These are phyloP conservation scores for Fusarium poae DNA, from an alignment of 2,329 filamentous ascomycete species.

Conservation along the genomic window DNA sequence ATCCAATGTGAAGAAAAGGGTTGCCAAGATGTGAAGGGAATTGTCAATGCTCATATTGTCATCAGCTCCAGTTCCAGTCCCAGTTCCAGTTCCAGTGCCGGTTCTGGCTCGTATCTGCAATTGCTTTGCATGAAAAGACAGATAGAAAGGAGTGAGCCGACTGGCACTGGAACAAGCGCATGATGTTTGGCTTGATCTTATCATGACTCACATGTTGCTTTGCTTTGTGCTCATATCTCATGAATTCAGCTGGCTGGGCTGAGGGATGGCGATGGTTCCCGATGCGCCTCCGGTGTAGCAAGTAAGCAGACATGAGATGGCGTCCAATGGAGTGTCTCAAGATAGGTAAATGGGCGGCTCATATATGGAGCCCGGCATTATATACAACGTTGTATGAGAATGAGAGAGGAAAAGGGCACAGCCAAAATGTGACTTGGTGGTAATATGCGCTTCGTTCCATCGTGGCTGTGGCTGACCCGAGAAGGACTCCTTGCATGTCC, in stretches of 20 bases:
- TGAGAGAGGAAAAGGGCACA: background rate
- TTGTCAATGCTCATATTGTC: slow-evolving; percentile 11
- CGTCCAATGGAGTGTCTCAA: slow-evolving; percentile 9
- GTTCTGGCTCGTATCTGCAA: slow-evolving; percentile 35
- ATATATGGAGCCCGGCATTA: slow-evolving; percentile 3
- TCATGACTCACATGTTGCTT: slow-evolving; percentile 10
- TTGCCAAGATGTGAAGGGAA: slow-evolving; percentile 12
- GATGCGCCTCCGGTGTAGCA: background rate
- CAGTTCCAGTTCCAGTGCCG: background rate
- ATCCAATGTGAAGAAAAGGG: slow-evolving; percentile 5
- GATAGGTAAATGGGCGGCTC: slow-evolving; percentile 1
- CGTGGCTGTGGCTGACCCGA: slow-evolving; percentile 42
- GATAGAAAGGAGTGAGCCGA: slow-evolving; percentile 11
- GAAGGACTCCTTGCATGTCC: slow-evolving; percentile 34
- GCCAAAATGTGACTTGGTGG: background rate
- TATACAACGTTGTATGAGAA: slow-evolving; percentile 36
- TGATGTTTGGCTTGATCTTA: slow-evolving; percentile 15
- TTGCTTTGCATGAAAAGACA: slow-evolving; percentile 1
- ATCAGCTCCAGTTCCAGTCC: slow-evolving; percentile 2
- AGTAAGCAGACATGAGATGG: slow-evolving; percentile 16
- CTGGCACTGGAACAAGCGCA: background rate
- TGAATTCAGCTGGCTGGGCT: slow-evolving; percentile 11
- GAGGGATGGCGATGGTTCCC: background rate
- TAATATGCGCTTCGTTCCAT: slow-evolving; percentile 22
- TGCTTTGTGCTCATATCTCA: slow-evolving; percentile 5